Evolutionary conservation across 2,329 filamentous ascomycete species (phyloP).

Genomic region (Diaporthe citriasiana): DNA sequence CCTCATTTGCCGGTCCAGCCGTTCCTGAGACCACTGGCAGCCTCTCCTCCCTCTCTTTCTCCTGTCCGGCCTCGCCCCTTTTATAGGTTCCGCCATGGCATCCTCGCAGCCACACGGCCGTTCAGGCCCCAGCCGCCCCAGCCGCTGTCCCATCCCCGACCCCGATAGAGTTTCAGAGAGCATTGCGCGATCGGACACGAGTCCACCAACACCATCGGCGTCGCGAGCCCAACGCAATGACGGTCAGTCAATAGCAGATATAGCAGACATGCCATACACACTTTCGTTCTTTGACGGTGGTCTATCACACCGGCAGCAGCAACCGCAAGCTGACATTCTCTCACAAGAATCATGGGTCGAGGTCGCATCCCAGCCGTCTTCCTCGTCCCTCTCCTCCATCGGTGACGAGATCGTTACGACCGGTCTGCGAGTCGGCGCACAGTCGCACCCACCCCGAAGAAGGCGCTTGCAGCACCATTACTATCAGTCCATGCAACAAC

Average conservation of each 20-base stretch:
- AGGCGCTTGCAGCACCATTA: slow-evolving; percentile 61
- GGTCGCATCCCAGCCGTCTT: slow-evolving; percentile 91
- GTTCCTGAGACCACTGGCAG: neutral
- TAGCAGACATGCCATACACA: slow-evolving; percentile 9
- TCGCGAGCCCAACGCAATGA: slow-evolving; percentile 51
- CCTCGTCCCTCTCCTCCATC: slow-evolving; percentile 89
- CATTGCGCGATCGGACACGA: slow-evolving; percentile 42
- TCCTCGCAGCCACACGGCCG: slow-evolving; percentile 45
- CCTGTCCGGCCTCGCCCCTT: slow-evolving; percentile 9
- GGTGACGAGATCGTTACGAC: slow-evolving; percentile 92
- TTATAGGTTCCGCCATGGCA: slow-evolving; percentile 42
- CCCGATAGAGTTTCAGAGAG: slow-evolving; percentile 43
- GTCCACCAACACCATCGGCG: slow-evolving; percentile 32
- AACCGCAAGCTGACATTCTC: slow-evolving; percentile 45
- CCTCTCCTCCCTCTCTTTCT: slow-evolving; percentile 19
- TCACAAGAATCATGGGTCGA: slow-evolving; percentile 97
- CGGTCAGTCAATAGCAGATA: slow-evolving; percentile 48
- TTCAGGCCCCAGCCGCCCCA: slow-evolving; percentile 40
- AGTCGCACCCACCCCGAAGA: slow-evolving; percentile 73
- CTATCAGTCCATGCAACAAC: slow-evolving; percentile 54
- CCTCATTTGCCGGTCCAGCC: neutral
- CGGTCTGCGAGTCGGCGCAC: slow-evolving; percentile 81
- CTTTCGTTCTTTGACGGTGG: neutral
- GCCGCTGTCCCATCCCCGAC: slow-evolving; percentile 39
- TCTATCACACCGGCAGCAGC: slow-evolving; percentile 14